Evolutionary conservation across 306 rosid genomes (phyloP), one percentile per base, ranked within the genome.

Genomic region (Dryas drummondii): DNA sequence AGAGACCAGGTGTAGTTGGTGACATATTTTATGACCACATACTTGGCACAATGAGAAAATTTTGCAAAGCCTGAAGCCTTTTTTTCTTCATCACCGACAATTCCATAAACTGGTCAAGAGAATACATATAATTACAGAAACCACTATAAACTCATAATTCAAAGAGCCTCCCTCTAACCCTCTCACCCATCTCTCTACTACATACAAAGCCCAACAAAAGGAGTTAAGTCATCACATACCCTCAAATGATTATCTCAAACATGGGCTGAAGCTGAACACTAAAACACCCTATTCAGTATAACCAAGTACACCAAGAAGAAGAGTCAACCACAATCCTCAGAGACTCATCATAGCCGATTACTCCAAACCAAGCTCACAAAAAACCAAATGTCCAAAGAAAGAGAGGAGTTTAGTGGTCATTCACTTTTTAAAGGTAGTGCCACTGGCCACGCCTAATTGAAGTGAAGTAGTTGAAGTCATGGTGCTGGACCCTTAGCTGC

Each of bases 401-500:
- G 46, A 9, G 19, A 47, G 46, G 68, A 72, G 48, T 73, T 59
- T 5, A 26, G 58, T 11, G 66, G 81, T 79, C 77, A 81, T 74
- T 52, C 71, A 66, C 79, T 77, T 66, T 15, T 56, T 19, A 37
- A 47, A 56, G 32, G 49, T 37, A 62, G 49, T 57, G 77, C 63
- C 41, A 65, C 80, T 83, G 86, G 71, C 84, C 84, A 75, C 77
- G 87, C 19, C 87, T 47, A 71, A 77, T 49, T 55, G 93, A 87
- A 6, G 79, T 87, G 87, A 94, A 94, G 90, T 87, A 86, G 76
- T 89, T 87, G 82, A 90, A 94, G 89, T 94, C 99, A 76, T 90
- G 99, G 78, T 94, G 99, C 63, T 90, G 93, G 75, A 94, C 97
- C 84, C 86, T 82, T 9, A 92, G 81, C 42, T 94, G 99, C 88